Base-by-base conservation (phyloP, 2,329 filamentous ascomycete genomes). In the Fusarium stilboides region DNA sequence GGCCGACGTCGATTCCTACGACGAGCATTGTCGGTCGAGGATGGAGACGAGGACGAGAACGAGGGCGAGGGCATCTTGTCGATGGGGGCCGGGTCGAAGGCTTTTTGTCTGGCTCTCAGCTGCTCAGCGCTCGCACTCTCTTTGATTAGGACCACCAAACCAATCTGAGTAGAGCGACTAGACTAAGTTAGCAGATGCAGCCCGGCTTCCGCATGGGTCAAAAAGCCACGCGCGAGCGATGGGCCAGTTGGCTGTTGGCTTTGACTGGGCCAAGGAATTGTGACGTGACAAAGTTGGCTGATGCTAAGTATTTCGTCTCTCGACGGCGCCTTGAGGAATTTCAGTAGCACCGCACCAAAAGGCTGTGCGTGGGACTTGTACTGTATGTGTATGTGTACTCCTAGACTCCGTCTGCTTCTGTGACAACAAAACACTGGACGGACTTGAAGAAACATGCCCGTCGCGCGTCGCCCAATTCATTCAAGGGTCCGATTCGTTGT, bases 261-360 rank as follows among this genome's bases (percentile, higher is more conserved):
- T 70, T 60, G 54, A 57, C 65, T 60, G 57, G 65, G 57, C 62
- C 45, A 36, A 66, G 50, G 69, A 72, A 70, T 72, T 72, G 71
- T 69, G 72, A 71, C 70, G 70, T 74, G 72, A 73, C 72, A 72
- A 68, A 70, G 62, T 62, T 67, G 55, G 65, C 58, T 65, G 47
- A 58, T 59, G 46, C 60, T 69, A 62, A 65, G 60, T 69, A 61
- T 53, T 56, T 65, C 49, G 59, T 58, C 49, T 58, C 44, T 64
- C 47, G 71, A 70, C 57, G 71, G 68, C 58, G 53, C 53, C 57
- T 52, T 39, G 52, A 58, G 61, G 70, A 72, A 72, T 70, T 69
- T 68, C 62, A 57, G 47, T 59, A 60, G 50, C 44, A 62, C 36
- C 24, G 53, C 28, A 31, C 28, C 28, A 31, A 51, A 40, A 19